Conservation (phyloP, 331 rosid species). For the Spiraea crenata region DNA sequence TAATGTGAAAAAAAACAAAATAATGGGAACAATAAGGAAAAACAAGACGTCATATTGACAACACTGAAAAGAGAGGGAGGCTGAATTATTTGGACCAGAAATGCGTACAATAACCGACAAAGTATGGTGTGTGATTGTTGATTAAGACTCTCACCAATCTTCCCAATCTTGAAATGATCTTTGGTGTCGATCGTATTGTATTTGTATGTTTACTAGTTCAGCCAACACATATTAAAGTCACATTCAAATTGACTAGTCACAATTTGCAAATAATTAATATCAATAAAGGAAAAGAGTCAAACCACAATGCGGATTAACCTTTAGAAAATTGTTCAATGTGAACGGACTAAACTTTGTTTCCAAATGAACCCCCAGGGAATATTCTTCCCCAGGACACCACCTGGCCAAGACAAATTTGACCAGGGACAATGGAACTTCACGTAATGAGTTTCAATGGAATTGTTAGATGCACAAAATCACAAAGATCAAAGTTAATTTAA, state of each 20-base stretch:
- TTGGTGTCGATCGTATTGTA: background rate
- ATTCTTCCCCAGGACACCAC: background rate
- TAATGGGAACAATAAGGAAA: background rate
- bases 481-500: too few relatives aligned
- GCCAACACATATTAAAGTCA: slow-evolving; percentile 1
- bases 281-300: background rate
- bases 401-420: background rate
- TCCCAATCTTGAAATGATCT: background rate
- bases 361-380: background rate
- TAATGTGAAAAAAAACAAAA: background rate
- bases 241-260: background rate
- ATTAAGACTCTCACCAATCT: background rate
- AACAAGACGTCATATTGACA: slow-evolving; percentile 12
- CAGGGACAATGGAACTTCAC: too few relatives aligned
- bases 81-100: slow-evolving; percentile 24
- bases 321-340: background rate
- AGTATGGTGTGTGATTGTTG: background rate
- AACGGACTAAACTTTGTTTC: background rate
- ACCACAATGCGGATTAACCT: background rate
- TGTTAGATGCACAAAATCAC: too few relatives aligned
- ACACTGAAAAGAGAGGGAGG: background rate
- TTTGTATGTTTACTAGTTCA: background rate
- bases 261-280: background rate
- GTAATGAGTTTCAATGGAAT: too few relatives aligned
- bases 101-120: slow-evolving; percentile 10